phyloP scores from a whole-genome alignment of 2,329 filamentous ascomycete species.

The Nemania sp. region DNA sequence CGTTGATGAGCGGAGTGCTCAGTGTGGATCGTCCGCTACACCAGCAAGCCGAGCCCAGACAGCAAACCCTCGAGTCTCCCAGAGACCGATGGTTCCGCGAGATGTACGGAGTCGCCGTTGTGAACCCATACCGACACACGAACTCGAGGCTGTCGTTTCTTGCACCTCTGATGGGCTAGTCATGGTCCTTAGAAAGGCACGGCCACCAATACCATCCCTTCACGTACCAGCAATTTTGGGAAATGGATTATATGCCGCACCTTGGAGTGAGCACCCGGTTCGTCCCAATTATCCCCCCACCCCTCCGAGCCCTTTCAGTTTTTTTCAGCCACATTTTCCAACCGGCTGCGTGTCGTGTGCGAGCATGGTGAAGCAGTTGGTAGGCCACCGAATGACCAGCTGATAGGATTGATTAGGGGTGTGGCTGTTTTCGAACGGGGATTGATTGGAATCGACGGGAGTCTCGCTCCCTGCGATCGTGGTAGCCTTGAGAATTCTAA shows the following conservation, averaged over 20 bases:
- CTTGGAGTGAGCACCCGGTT: constrained; percentile 75
- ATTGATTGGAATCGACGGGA: constrained; percentile 78
- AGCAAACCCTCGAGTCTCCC: constrained; percentile 15
- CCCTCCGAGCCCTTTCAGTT: constrained; percentile 49
- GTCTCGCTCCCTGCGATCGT: constrained; percentile 65
- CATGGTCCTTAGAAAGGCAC: constrained; percentile 75
- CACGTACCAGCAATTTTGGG: constrained; percentile 56
- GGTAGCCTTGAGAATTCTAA: constrained; percentile 65
- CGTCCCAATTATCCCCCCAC: constrained; percentile 48
- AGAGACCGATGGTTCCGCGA: constrained; percentile 5
- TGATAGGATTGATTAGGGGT: constrained; percentile 82
- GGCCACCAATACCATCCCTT: constrained; percentile 67
- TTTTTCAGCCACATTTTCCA: constrained; percentile 49
- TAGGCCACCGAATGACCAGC: constrained; percentile 62
- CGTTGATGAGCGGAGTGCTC: background rate
- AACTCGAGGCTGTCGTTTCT: constrained; percentile 88
- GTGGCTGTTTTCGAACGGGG: constrained; percentile 90
- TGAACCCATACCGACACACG: constrained; percentile 55
- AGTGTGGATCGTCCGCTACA: constrained; percentile 11
- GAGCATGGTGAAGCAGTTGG: constrained; percentile 52
- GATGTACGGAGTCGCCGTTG: constrained; percentile 27
- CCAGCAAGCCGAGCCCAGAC: constrained; percentile 37
- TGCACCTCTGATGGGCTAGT: constrained; percentile 88
- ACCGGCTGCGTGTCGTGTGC: constrained; percentile 50
- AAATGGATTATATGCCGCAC: constrained; percentile 76